These are phyloP conservation scores for Emydomyces testavorans DNA, from an alignment of 2,329 filamentous ascomycete species.

Conservation along the genomic window DNA sequence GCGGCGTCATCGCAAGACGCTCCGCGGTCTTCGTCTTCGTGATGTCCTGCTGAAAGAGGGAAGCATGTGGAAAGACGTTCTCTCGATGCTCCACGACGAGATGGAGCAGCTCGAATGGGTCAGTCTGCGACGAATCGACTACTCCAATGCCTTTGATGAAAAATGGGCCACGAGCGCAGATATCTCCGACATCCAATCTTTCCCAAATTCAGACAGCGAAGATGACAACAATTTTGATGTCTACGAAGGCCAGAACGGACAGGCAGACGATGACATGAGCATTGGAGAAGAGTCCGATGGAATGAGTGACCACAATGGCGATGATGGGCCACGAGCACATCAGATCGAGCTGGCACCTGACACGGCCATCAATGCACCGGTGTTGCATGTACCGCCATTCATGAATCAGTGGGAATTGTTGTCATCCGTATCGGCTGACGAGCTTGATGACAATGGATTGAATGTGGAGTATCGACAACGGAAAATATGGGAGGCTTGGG, in stretches of 20 bases:
- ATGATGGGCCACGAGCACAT: constrained; percentile 17
- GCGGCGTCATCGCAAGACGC: constrained; percentile 43
- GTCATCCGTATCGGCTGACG: constrained; percentile 22
- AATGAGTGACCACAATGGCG: constrained; percentile 17
- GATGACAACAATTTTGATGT: constrained; percentile 17
- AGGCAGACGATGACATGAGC: constrained; percentile 13
- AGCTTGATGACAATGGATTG: constrained; percentile 30
- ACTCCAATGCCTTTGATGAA: constrained; percentile 44
- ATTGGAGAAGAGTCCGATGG: constrained; percentile 18
- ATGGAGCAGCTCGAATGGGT: constrained; percentile 51
- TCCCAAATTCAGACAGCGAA: constrained; percentile 17
- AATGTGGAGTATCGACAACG: constrained; percentile 26
- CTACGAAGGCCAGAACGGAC: constrained; percentile 10
- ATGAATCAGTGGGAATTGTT: constrained; percentile 20
- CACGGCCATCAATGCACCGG: constrained; percentile 13
- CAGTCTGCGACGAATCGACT: constrained; percentile 51
- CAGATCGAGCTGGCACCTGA: constrained; percentile 18
- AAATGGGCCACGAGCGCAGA: constrained; percentile 21
- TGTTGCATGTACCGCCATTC: constrained; percentile 13
- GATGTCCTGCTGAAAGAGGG: constrained; percentile 51
- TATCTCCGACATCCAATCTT: constrained; percentile 16
- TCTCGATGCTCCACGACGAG: constrained; percentile 45
- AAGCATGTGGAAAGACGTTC: constrained; percentile 50
- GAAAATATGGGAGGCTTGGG: constrained; percentile 32
- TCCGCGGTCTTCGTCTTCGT: constrained; percentile 49